Evolutionary conservation across 805 yeast genomes (phyloP), one percentile per base, ranked within the genome.

Genomic region (Vanderwaltozyma verrucispora): DNA sequence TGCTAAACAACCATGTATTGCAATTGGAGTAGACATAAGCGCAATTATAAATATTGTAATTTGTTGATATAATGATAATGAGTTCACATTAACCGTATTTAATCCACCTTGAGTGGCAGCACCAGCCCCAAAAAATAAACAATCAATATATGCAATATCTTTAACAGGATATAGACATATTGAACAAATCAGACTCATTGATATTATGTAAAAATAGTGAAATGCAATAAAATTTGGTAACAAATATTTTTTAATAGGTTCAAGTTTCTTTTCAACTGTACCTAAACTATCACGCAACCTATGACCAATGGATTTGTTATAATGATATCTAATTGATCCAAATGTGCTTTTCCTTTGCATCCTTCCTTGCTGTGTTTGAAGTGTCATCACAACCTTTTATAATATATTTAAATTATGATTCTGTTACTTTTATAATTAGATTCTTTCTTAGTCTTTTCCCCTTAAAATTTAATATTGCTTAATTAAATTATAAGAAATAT

Each of bases 61-160:
- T 53, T 88, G 96, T 56, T 89, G 97, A 62, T 79, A 88, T 31
- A 82, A 55, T 0, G 68, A 60, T 38, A 86, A 46, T 0, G 65
- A 60, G 53, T 84, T 85, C 28, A 78, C 41, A 46, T 83, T 72
- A 19, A 82, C 65, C 0, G 95, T 78, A 54, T 84, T 86, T 39
- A 89, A 63, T 1, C 98, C 98, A 0, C 95, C 94, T 53, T 88
- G 96, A 2, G 97, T 85, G 2, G 79, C 62, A 0, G 88, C 74
- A 4, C 92, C 88, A 8, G 77, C 65, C 0, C 84, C 69, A 38
- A 82, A 64, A 56, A 88, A 83, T 18, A 89, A 62, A 2, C 80
- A 75, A 63, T 89, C 96, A 32, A 84, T 78, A 55, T 87, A 89
- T 8, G 50, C 33, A 23, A 62, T 54, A 50, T 80, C 78, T 38